Evolutionary conservation across 1,139 yeast genomes (phyloP).

Genomic region (Geotrichum klebahnii): DNA sequence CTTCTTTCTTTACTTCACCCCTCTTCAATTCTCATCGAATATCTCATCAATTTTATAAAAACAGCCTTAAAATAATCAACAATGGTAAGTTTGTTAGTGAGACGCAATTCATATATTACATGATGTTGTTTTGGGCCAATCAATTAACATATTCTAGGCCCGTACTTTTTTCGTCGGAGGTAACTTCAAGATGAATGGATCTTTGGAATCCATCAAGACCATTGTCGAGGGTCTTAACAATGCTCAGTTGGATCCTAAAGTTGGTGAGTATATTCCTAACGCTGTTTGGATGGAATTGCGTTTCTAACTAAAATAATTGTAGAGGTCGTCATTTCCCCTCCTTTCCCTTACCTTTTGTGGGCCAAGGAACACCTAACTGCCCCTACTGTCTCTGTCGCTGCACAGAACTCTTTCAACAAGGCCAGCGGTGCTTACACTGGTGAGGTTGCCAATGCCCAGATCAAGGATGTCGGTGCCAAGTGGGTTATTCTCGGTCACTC

Average conservation of each 20-base stretch:
- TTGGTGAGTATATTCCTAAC: constrained; percentile 26
- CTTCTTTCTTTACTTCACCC: neutral
- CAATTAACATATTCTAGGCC: constrained; percentile 45
- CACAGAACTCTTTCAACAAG: constrained; percentile 86
- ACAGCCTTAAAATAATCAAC: neutral
- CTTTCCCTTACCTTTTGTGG: constrained; percentile 82
- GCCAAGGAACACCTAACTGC: constrained; percentile 69
- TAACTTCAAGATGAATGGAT: constrained; percentile 98
- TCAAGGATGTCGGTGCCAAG: constrained; percentile 85
- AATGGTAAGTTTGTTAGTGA: constrained; percentile 5
- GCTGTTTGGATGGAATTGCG: constrained; percentile 18
- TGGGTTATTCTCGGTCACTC: constrained; percentile 99
- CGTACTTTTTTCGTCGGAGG: constrained; percentile 94
- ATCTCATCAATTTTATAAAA: neutral
- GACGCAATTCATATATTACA: neutral
- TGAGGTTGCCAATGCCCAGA: constrained; percentile 83
- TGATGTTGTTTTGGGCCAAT: neutral
- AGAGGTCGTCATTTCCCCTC: constrained; percentile 94
- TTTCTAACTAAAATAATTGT: constrained; percentile 33
- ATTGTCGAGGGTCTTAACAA: constrained; percentile 80
- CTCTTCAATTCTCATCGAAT: neutral
- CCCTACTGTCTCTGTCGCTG: constrained; percentile 71
- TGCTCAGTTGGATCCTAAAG: constrained; percentile 64
- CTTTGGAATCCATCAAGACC: constrained; percentile 75
- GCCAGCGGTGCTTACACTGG: constrained; percentile 97